Base-by-base conservation (phyloP, 495 filamentous ascomycete genomes). In the Penicillium fimorum region DNA sequence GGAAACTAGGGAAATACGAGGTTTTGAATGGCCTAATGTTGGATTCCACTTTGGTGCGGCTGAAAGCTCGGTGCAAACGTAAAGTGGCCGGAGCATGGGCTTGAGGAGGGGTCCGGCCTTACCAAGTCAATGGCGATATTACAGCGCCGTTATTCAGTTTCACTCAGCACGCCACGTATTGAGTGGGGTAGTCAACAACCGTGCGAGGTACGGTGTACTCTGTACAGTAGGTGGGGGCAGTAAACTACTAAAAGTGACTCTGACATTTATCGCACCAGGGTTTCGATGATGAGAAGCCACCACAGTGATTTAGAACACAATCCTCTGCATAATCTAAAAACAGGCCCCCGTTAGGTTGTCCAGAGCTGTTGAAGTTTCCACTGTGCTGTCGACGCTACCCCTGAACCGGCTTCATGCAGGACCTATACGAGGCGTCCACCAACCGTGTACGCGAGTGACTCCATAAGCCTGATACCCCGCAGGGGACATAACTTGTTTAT, bases 391-490 rank as follows among this genome's bases (percentile, higher is more conserved):
- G 4, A 8, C 35, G 15, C 48, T 41, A 27, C 12, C 48, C 49
- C 37, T 50, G 7, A 51, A 12, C 8, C 20, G 15, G 35, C 49
- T 30, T 20, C 15, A 24, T 41, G 37, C 24, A 51, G 49, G 4
- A 12, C 13, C 37, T 40, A 41, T 50, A 50, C 47, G 35, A 50
- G 48, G 5, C 20, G 27, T 18, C 33, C 17, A 50, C 30, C 48
- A 47, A 50, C 48, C 35, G 22, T 17, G 35, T 11, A n/a, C 18
- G 11, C 25, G 5, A 25, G 24, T 17, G 35, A 24, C 8, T 24
- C 8, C 15, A 13, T 7, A 24, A n/a, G 30, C n/a, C 4, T 24
- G 5, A 25, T 6, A 2, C 13, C 4, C 25, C 15, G 24, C 18
- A 47, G 25, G 7, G 6, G 15, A 5, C 5, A 27, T 11, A n/a